Conservation (phyloP, 305 asterid species). For the Fraxinus dipetala region DNA sequence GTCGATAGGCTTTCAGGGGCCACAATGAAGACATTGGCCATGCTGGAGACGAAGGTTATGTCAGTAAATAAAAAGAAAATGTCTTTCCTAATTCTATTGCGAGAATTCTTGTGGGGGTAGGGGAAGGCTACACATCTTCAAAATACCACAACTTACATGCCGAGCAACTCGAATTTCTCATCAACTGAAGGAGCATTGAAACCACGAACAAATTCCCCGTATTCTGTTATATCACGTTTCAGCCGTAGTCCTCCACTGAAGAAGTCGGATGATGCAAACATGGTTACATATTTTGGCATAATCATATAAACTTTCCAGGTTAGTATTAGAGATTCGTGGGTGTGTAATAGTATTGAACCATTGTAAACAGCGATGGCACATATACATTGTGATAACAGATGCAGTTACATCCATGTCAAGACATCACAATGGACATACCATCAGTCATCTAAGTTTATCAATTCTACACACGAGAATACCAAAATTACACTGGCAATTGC, state of each 20-base stretch:
- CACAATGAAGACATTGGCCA: conserved; percentile 96
- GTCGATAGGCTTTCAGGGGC: conserved; percentile 94
- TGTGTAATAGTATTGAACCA: background rate
- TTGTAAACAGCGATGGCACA: background rate
- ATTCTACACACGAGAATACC: background rate
- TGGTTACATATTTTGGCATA: background rate
- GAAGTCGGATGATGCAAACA: conserved; percentile 7
- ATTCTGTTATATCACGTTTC: conserved; percentile 98
- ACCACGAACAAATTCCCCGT: conserved; percentile 91
- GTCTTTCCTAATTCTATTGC: background rate
- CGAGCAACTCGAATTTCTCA: conserved; percentile 87
- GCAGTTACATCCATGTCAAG: conserved; percentile 7
- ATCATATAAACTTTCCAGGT: background rate
- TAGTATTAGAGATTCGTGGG: background rate
- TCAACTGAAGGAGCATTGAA: conserved; percentile 96
- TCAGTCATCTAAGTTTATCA: background rate
- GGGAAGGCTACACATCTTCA: conserved; percentile 2
- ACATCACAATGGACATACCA: background rate
- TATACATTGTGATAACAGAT: background rate
- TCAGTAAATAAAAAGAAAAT: conserved; percentile 15
- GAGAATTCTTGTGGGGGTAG: background rate
- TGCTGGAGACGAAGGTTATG: conserved; percentile 43
- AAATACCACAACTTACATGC: conserved; percentile 67
- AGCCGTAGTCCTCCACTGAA: conserved; percentile 95
- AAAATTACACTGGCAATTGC: background rate